Evolutionary conservation across 495 filamentous ascomycete genomes (phyloP), one percentile per base, ranked within the genome.

Genomic region (Hypoxylon perforatum): DNA sequence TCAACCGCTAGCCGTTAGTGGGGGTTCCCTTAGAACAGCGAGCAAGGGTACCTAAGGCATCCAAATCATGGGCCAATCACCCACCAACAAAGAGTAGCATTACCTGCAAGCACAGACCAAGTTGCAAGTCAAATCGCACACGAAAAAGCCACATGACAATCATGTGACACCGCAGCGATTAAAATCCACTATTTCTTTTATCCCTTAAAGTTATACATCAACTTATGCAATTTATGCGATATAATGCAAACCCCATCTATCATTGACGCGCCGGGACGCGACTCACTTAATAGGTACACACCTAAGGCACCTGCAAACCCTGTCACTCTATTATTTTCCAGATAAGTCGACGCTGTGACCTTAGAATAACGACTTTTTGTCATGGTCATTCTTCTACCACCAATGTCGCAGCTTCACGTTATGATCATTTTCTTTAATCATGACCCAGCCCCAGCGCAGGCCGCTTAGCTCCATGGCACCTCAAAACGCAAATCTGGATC

Each of bases 151-250:
- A 64, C 55, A 44, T 69, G 60, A 69, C 38, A 56, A 15, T 73
- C 70, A 73, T 73, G 70, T 73, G 70, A 73, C 60, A 67, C 45
- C 58, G 61, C 28, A 62, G 25, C 23, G n/a, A n/a, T n/a, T 53
- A 39, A 23, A 39, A 14, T 28, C 25, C 8, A 35, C 44, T 28
- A 51, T 30, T 60, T 7, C 11, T 4, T 41, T 46, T 46, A 28
- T 60, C 12, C 30, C 1, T 44, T 48, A 53, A 36, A 44, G 33
- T 21, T 57, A 45, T 59, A 25, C 17, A 52, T 38, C 18, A 49
- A 1, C 17, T 15, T 30, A 39, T 46, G 39, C 18, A 61, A 38
- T 14, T 28, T 19, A 12, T 46, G 12, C 7, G 8, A 10, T 10
- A 14, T 15, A 48, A 4, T 48, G 23, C 21, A 22, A 52, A 15